Conservation (phyloP, 2,329 filamentous ascomycete species). For the Trichoderma sp. region DNA sequence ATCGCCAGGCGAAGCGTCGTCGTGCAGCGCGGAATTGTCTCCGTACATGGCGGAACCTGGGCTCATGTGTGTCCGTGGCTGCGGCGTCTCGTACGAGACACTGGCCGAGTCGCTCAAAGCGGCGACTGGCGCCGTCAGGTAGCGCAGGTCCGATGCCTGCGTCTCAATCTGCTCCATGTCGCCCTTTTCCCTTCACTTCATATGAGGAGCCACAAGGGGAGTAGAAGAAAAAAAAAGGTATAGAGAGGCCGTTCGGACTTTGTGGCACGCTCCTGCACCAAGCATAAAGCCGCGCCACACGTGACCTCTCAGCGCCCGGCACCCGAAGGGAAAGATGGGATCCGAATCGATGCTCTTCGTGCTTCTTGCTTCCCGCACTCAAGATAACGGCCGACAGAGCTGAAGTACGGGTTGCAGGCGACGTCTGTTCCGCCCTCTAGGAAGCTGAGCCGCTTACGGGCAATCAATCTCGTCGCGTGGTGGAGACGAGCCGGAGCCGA, state of each 20-base stretch:
- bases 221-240: neutral
- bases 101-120: conserved; percentile 31
- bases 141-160: conserved; percentile 55
- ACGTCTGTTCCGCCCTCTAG: neutral
- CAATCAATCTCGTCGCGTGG: neutral
- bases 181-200: neutral
- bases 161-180: conserved; percentile 54
- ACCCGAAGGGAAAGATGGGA: neutral
- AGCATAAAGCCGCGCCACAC: conserved; percentile 16
- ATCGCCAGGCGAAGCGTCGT: conserved; percentile 22
- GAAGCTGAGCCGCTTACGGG: neutral
- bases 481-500: neutral
- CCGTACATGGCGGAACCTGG: conserved; percentile 44
- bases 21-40: conserved; percentile 48
- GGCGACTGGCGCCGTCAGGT: conserved; percentile 40
- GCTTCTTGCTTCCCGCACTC: neutral
- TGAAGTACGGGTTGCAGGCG: neutral
- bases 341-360: neutral
- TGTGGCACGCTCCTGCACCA: neutral
- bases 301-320: neutral
- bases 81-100: conserved; percentile 35
- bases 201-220: neutral
- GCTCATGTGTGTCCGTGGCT: conserved; percentile 34
- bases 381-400: neutral
- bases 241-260: neutral